phyloP scores from a whole-genome alignment of 164 flowering plant genomes.

The Cinnamomum micranthum region DNA sequence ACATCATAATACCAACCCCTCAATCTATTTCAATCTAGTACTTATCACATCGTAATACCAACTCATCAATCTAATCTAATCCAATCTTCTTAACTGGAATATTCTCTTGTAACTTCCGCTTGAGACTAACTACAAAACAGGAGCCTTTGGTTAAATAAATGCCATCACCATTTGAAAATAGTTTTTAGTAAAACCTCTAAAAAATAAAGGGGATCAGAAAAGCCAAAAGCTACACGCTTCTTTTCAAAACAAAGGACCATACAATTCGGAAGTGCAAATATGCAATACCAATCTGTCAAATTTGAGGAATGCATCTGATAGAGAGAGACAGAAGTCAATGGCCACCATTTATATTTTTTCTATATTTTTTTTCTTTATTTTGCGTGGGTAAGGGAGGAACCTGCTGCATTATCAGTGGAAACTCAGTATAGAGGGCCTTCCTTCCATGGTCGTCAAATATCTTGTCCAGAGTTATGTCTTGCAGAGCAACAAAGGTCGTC shows the following conservation, averaged over 20 bases:
- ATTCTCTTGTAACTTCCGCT: not conserved
- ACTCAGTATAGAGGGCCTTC: constrained; percentile 72
- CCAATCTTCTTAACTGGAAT: too few species aligned
- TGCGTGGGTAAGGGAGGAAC: constrained; percentile 25
- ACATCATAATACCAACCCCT: too few species aligned
- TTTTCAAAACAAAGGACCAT: too few species aligned
- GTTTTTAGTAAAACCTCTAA: not conserved
- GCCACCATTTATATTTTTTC: not conserved
- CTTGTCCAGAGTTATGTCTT: constrained; percentile 85
- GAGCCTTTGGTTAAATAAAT: too few species aligned
- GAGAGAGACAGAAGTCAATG: not conserved
- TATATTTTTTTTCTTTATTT: not conserved
- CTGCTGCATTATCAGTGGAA: constrained; percentile 97
- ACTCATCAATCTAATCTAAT: too few species aligned
- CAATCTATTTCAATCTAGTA: too few species aligned
- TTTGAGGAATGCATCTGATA: not conserved
- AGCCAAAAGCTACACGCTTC: not conserved
- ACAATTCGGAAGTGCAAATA: not conserved
- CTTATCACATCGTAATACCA: too few species aligned
- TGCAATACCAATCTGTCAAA: not conserved
- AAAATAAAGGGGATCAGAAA: not conserved
- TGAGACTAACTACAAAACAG: not conserved
- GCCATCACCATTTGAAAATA: not conserved
- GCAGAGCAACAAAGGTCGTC: constrained; percentile 89
- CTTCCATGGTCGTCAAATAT: constrained; percentile 96